A percentile compares a stretch with the other conserved stretches of the same genome.
These are phyloP conservation scores for Colletotrichum scovillei DNA, from an alignment of 2,329 filamentous ascomycete genomes.

Conservation along the genomic window DNA sequence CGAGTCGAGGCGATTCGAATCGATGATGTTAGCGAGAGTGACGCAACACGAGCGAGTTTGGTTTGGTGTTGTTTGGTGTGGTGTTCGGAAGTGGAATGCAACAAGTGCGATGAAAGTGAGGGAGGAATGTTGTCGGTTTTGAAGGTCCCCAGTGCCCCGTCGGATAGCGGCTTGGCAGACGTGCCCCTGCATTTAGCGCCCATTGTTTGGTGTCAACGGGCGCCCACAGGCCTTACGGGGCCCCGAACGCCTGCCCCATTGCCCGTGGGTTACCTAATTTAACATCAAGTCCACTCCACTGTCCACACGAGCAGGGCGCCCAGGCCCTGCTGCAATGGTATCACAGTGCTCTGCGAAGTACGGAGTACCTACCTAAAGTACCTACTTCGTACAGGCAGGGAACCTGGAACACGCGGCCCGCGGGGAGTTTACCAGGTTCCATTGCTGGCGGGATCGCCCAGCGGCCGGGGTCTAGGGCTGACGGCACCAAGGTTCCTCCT, in stretches of 20 bases:
- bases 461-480: neutral
- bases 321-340: neutral
- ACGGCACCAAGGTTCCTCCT: neutral
- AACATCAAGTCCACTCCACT: neutral
- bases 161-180: constrained; percentile 28
- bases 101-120: neutral
- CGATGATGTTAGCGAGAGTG: constrained; percentile 1
- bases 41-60: constrained; percentile 6
- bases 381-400: neutral
- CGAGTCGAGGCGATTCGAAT: neutral
- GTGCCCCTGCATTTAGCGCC: constrained; percentile 29
- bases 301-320: neutral
- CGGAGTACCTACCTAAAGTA: too few relatives aligned
- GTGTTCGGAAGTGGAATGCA: neutral
- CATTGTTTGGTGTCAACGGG: constrained; percentile 10
- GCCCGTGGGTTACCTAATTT: neutral
- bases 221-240: constrained; percentile 19
- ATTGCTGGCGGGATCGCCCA: neutral
- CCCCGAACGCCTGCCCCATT: constrained; percentile 1
- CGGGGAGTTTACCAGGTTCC: neutral
- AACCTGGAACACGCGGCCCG: constrained; percentile 20
- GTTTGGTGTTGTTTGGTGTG: neutral
- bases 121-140: constrained; percentile 30
- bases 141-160: constrained; percentile 5
- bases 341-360: too few relatives aligned